Conservation (phyloP, 805 yeast genomes). For the Candida yuanshanica region DNA sequence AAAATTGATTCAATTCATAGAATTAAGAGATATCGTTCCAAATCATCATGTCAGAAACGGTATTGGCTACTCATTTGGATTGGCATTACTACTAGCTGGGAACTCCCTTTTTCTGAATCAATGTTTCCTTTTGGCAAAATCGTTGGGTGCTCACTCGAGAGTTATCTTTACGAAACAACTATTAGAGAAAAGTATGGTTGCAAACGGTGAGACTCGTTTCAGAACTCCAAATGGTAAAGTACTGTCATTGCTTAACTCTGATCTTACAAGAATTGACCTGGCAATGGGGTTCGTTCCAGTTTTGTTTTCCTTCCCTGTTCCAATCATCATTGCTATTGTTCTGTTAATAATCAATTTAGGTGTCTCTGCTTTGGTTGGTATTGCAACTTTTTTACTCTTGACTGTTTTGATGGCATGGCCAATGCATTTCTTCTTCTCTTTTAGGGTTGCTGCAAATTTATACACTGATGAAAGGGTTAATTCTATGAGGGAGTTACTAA, state of each 20-base stretch:
- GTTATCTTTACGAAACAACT: conserved; percentile 65
- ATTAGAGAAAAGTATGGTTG: conserved; percentile 55
- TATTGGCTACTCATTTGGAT: conserved; percentile 72
- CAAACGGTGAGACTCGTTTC: conserved; percentile 50
- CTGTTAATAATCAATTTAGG: conserved; percentile 60
- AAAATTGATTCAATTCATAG: conserved; percentile 46
- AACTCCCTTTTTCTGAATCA: conserved; percentile 52
- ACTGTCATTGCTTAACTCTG: conserved; percentile 74
- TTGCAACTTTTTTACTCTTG: conserved; percentile 39
- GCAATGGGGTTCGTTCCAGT: conserved; percentile 56
- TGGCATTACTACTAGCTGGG: conserved; percentile 45
- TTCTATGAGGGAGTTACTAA: conserved; percentile 51
- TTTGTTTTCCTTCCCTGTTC: conserved; percentile 45
- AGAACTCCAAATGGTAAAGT: conserved; percentile 60
- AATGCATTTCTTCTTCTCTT: conserved; percentile 38
- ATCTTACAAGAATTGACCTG: conserved; percentile 68
- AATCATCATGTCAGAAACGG: conserved; percentile 45
- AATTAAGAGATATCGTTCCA: conserved; percentile 33
- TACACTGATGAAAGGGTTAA: conserved; percentile 59
- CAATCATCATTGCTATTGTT: conserved; percentile 51
- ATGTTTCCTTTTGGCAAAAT: conserved; percentile 48
- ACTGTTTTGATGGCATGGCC: conserved; percentile 36
- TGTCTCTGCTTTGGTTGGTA: conserved; percentile 60
- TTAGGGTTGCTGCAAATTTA: conserved; percentile 44
- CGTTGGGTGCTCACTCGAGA: conserved; percentile 62